These are phyloP conservation scores for Venturia effusa DNA, from an alignment of 2,329 filamentous ascomycete species.

Conservation along the genomic window DNA sequence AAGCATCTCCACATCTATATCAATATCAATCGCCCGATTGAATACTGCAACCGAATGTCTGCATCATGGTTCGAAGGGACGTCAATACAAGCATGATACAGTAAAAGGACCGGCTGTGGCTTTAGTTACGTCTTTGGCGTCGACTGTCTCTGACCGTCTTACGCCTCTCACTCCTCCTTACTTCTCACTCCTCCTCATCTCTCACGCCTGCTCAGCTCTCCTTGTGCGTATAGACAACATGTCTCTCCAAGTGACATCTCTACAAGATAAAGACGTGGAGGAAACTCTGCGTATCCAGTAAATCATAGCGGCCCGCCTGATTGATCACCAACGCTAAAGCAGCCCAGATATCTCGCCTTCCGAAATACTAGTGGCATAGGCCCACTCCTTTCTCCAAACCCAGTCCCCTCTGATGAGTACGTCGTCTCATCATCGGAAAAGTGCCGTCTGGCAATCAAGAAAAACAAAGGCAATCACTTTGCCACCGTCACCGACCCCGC, in stretches of 20 bases:
- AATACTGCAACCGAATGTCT: no score
- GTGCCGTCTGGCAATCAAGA: not conserved
- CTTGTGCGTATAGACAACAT: not conserved
- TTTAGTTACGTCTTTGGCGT: not conserved
- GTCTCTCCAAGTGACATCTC: not conserved
- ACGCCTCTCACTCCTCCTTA: not conserved
- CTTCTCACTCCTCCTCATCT: no score
- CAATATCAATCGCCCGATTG: no score
- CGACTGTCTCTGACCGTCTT: not conserved
- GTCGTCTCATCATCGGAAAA: not conserved
- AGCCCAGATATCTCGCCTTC: slow-evolving; percentile 6
- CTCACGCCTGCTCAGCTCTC: no score
- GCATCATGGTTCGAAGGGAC: no score
- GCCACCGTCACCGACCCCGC: not conserved
- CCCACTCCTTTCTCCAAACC: not conserved
- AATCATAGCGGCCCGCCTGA: not conserved
- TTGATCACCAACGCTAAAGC: not conserved
- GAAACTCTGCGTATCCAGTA: slow-evolving; percentile 2
- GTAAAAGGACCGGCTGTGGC: no score
- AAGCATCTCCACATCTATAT: no score
- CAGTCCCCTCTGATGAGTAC: not conserved
- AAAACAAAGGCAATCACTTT: slow-evolving; percentile 4
- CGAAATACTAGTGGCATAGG: not conserved
- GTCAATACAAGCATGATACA: no score
- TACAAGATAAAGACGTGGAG: slow-evolving; percentile 7